Percentiles rank a stretch among this genome's conserved stretches.
phyloP scores from a whole-genome alignment of 768 basidiomycete genomes.

The Aureoboletus auriporus region DNA sequence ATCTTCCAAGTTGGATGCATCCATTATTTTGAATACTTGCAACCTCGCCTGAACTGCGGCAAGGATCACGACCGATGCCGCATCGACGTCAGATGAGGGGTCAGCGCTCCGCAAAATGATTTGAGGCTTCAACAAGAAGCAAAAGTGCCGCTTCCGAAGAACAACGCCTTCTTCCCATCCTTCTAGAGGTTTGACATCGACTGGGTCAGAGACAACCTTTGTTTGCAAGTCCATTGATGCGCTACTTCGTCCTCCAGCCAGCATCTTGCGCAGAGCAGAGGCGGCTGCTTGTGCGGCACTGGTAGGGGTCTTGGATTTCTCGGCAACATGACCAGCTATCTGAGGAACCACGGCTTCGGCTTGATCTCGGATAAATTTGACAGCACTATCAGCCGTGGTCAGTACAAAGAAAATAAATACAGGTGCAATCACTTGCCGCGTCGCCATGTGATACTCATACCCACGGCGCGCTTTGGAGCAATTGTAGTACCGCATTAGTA shows the following conservation, averaged over 20 bases:
- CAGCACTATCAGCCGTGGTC: constrained; percentile 45
- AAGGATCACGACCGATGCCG: constrained; percentile 61
- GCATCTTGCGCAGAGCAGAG: constrained; percentile 58
- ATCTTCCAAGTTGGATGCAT: constrained; percentile 73
- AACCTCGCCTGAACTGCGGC: constrained; percentile 79
- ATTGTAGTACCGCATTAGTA: constrained; percentile 86
- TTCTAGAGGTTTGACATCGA: constrained; percentile 52
- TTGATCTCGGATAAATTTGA: constrained; percentile 86
- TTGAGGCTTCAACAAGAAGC: constrained; percentile 88
- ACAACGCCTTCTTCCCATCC: constrained; percentile 75
- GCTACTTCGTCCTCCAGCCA: constrained; percentile 50
- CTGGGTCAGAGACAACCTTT: constrained; percentile 27
- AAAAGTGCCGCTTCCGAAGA: constrained; percentile 69
- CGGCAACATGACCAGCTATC: constrained; percentile 13
- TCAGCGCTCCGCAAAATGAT: constrained; percentile 69
- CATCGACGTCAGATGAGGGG: constrained; percentile 26
- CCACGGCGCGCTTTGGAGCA: constrained; percentile 71
- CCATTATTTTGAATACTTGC: constrained; percentile 77
- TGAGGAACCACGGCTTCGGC: constrained; percentile 40
- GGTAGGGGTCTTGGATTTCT: constrained; percentile 28
- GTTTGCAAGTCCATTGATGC: constrained; percentile 38
- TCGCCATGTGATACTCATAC: constrained; percentile 86
- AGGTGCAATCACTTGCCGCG: constrained; percentile 48
- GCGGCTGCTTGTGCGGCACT: constrained; percentile 65
- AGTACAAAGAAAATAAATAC: constrained; percentile 4